Percentiles rank a stretch among this genome's conserved stretches.
Conservation (phyloP, 2,329 filamentous ascomycete species). For the Diaporthe vexans region DNA sequence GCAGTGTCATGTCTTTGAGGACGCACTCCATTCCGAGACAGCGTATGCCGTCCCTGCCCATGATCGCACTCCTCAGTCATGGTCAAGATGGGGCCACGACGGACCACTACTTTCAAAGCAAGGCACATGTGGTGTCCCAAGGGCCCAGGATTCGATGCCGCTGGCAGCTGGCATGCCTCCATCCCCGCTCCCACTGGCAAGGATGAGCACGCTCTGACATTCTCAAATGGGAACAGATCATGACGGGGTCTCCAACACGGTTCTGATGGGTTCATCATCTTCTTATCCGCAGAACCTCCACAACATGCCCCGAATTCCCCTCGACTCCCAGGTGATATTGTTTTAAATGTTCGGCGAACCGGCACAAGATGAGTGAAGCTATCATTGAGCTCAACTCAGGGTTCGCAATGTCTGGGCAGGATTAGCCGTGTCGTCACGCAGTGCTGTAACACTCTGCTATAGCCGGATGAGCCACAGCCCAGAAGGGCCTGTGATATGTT, state of each 20-base stretch:
- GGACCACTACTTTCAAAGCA: background rate
- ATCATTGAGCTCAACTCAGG: background rate
- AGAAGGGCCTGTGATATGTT: background rate
- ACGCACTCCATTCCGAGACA: background rate
- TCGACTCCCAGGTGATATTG: background rate
- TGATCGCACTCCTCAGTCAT: no score
- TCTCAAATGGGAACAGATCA: no score
- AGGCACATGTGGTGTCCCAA: background rate
- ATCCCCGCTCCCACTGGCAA: background rate
- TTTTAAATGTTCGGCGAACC: background rate
- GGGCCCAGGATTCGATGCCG: background rate
- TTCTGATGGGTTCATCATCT: background rate
- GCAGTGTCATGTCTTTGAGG: background rate
- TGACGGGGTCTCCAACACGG: background rate
- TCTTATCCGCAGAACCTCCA: background rate
- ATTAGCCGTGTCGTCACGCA: background rate
- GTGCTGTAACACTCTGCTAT: background rate
- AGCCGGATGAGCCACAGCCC: slow-evolving; percentile 9
- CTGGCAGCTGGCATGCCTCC: background rate
- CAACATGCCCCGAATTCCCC: background rate
- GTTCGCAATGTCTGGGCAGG: background rate
- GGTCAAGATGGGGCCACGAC: background rate
- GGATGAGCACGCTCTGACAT: background rate
- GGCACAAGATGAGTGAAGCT: background rate
- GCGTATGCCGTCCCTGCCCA: background rate